Evolutionary conservation across 371 early-diverging fungal species (phyloP), one percentile per base, ranked within the genome.

Genomic region (Saksenaea oblongispora): DNA sequence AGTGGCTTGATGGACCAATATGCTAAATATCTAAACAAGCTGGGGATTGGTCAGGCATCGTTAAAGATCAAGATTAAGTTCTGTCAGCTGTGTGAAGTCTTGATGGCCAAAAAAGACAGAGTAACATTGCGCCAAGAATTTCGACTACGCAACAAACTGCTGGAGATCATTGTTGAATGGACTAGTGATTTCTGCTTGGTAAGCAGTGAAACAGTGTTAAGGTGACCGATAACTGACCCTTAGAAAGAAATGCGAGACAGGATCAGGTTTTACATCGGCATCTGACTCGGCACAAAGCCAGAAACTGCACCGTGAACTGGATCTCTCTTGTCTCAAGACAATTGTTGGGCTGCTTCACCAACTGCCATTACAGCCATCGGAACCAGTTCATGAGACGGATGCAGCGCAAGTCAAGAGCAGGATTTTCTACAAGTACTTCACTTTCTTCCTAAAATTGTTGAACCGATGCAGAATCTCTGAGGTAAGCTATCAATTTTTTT

Each of bases 391-490:
- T 51, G 91, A 89, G 58, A 73, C 79, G 3, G 90, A 88, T 36
- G 76, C 90, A 34, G 76, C 81, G 9, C 88, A 89, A 64, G 83
- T 87, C 66, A 92, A 94, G 54, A 86, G 89, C 44, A 77, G 89
- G 44, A 84, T 93, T 5, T 96, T 95, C 70, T 91, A 88, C 73
- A 89, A 91, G 37, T 95, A 95, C 74, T 91, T 95, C 72, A 83
- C 87, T 34, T 95, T 95, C 75, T 95, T 96, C 71, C 73, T 97
- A 56, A 92, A 93, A 61, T 78, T 95, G 22, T 74, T 96, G 56
- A 92, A 90, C 65, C 87, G 93, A 64, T 94, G 93, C 70, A 82
- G 93, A 56, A 80, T 90, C 34, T 80, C 86, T 17, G 89, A 88
- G 67, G 81, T 76, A 65, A 57, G 56, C 31, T 31, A 31, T 14